phyloP scores from a whole-genome alignment of 176 grass and related monocot genomes.

The Zizania latifolia region DNA sequence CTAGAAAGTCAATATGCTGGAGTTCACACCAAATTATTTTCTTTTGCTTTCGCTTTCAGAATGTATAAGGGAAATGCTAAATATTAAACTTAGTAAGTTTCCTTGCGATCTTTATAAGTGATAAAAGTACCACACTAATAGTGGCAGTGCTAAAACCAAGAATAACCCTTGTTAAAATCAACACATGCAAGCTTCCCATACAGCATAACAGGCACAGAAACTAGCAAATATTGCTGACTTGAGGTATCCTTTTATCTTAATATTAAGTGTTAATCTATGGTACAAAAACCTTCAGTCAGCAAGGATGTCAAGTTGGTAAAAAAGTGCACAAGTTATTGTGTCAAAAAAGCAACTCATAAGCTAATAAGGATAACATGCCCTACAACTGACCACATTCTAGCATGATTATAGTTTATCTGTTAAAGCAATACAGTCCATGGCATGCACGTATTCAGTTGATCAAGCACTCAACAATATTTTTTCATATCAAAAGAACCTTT shows the following conservation, averaged over 20 bases:
- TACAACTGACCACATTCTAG: neutral
- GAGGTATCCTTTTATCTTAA: neutral
- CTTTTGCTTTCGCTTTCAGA: neutral
- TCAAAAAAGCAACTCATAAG: neutral
- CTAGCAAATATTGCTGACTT: neutral
- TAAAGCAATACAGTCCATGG: neutral
- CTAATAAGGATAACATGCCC: neutral
- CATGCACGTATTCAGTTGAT: too few species aligned
- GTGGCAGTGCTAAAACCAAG: neutral
- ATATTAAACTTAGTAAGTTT: neutral
- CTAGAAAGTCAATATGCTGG: neutral
- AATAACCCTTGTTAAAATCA: neutral
- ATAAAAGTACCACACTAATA: neutral
- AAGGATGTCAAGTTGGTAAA: neutral
- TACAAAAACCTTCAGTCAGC: neutral
- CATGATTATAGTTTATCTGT: neutral
- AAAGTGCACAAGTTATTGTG: neutral
- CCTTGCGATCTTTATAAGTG: neutral
- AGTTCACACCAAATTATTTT: neutral
- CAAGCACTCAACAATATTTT: neutral
- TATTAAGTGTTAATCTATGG: neutral
- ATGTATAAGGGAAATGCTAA: neutral
- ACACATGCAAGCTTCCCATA: neutral
- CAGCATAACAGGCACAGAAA: neutral
- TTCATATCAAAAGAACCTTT: neutral